Percentiles rank a stretch among this genome's conserved stretches.
Evolutionary conservation across 306 rosid species (phyloP).

Genomic region (Quillaja saponaria): DNA sequence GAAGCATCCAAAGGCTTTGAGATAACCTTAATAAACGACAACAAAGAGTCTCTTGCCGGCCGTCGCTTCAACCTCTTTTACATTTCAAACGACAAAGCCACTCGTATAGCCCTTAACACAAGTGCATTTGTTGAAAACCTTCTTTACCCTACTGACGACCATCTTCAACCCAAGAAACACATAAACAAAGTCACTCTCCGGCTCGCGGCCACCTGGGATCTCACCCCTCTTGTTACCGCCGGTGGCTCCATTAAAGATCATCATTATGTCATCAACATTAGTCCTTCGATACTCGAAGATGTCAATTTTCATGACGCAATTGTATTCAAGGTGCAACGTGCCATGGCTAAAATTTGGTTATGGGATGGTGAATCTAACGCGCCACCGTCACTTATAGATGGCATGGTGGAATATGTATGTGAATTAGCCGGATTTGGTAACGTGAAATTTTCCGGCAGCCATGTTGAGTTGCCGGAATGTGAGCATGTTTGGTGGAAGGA

Average conservation of each 20-base stretch:
- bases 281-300: conserved; percentile 41
- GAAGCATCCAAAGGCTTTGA: conserved; percentile 67
- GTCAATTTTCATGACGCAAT: conserved; percentile 23
- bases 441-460: not conserved
- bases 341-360: conserved; percentile 59
- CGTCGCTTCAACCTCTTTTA: conserved; percentile 54
- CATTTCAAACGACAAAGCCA: conserved; percentile 62
- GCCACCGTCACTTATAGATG: conserved; percentile 50
- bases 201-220: conserved; percentile 34
- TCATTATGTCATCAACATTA: conserved; percentile 44
- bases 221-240: not conserved
- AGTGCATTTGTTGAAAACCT: conserved; percentile 45
- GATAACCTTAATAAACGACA: conserved; percentile 48
- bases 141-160: conserved; percentile 32
- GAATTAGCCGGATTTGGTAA: conserved; percentile 39
- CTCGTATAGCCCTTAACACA: conserved; percentile 51
- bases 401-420: conserved; percentile 54
- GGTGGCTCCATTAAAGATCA: not conserved
- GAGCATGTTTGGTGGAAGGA: conserved; percentile 45
- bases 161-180: conserved; percentile 41
- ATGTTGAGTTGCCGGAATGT: conserved; percentile 17
- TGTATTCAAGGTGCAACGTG: conserved; percentile 43
- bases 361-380: conserved; percentile 50
- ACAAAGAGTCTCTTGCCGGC: conserved; percentile 35
- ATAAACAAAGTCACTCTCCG: conserved; percentile 48